Conservation (phyloP, 495 filamentous ascomycete species). For the Talaromyces wortmannii region DNA sequence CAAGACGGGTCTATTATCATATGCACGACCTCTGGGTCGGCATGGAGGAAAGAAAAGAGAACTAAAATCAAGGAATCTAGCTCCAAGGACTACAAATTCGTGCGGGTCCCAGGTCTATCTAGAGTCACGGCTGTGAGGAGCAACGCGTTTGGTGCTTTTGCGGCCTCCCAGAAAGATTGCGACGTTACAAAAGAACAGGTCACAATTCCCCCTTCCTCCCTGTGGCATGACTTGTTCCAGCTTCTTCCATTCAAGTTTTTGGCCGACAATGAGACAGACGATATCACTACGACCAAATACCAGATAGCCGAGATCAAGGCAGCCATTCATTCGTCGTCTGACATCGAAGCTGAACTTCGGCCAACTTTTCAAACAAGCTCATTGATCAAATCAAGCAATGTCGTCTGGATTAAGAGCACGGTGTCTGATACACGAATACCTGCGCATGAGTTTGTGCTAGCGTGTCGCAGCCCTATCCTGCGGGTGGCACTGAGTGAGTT, state of each 20-base stretch:
- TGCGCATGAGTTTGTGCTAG: conserved; percentile 74
- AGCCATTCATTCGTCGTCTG: conserved; percentile 43
- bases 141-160: conserved; percentile 82
- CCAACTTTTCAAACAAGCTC: conserved; percentile 22
- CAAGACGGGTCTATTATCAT: conserved; percentile 95
- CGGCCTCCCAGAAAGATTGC: conserved; percentile 78
- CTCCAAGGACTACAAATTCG: conserved; percentile 81
- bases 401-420: conserved; percentile 46
- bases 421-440: conserved; percentile 63
- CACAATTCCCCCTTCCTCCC: conserved; percentile 47
- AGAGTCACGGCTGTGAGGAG: conserved; percentile 76
- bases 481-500: conserved; percentile 53
- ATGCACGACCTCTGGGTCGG: conserved; percentile 83
- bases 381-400: conserved; percentile 17
- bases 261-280: conserved; percentile 14
- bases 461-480: conserved; percentile 63
- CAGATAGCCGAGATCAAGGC: conserved; percentile 24
- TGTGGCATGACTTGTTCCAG: conserved; percentile 70
- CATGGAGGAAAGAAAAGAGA: conserved; percentile 81
- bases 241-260: conserved; percentile 55
- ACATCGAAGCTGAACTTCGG: conserved; percentile 50
- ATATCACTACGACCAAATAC: conserved; percentile 7
- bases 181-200: conserved; percentile 75
- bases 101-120: conserved; percentile 79
- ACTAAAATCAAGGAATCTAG: conserved; percentile 69